Evolutionary conservation across 2,329 filamentous ascomycete genomes (phyloP).

Genomic region (Curvularia spicifera): DNA sequence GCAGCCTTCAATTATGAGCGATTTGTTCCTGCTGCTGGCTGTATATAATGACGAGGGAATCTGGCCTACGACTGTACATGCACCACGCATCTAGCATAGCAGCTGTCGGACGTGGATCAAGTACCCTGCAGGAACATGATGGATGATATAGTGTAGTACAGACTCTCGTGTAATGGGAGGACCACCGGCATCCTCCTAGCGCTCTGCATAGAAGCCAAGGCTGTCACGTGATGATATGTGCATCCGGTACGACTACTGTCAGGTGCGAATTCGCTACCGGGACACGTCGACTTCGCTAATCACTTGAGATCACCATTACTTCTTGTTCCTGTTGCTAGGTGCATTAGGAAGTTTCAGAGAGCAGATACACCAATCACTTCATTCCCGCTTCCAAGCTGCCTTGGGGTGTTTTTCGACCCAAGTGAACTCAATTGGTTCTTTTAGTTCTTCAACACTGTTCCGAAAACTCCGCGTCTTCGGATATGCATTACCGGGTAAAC

Average conservation of each 20-base stretch:
- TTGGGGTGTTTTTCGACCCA: neutral
- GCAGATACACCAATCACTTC: neutral
- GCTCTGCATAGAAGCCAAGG: neutral
- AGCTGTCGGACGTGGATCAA: neutral
- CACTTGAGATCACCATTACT: neutral
- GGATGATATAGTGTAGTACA: neutral
- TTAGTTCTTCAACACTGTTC: neutral
- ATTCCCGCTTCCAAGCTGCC: neutral
- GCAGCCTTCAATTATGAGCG: neutral
- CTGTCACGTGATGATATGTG: neutral
- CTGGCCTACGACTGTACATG: neutral
- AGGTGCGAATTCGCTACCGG: neutral
- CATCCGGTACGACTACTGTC: neutral
- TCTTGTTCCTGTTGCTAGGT: neutral
- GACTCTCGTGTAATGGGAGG: neutral
- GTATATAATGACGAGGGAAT: neutral
- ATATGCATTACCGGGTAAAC: neutral
- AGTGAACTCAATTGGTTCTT: neutral
- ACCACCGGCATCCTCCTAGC: neutral
- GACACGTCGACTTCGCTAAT: neutral
- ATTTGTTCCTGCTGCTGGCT: neutral
- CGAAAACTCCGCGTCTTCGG: neutral
- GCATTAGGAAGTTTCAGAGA: too few species aligned
- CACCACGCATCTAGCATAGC: neutral
- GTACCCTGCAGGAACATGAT: neutral